Percentiles rank a stretch among this genome's conserved stretches.
Conservation (phyloP, 371 early-diverging fungal species). For the Entomophthora muscae region DNA sequence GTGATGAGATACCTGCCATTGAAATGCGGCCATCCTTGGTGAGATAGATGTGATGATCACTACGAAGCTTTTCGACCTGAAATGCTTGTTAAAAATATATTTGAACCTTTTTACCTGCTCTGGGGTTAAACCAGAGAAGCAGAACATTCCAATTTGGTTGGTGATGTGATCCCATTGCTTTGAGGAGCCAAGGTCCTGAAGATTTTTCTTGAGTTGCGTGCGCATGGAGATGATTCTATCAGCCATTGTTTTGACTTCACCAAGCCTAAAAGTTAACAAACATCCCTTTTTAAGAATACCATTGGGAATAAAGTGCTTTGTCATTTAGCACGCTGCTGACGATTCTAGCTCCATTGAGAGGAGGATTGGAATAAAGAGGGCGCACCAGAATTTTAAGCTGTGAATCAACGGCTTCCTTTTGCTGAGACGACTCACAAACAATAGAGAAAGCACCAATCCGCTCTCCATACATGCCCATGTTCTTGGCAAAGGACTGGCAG, state of each 20-base stretch:
- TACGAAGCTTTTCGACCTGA: conserved; percentile 63
- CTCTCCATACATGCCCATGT: conserved; percentile 98
- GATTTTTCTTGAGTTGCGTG: conserved; percentile 46
- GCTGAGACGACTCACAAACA: conserved; percentile 55
- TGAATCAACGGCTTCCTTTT: conserved; percentile 70
- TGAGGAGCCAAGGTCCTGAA: conserved; percentile 63
- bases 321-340: conserved; percentile 72
- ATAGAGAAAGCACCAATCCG: conserved; percentile 92
- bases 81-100: no score
- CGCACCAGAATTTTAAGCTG: conserved; percentile 92
- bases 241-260: conserved; percentile 92
- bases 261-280: conserved; percentile 20
- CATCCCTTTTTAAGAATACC: conserved; percentile 26
- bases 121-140: conserved; percentile 87
- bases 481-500: conserved; percentile 95
- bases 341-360: conserved; percentile 85
- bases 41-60: conserved; percentile 84
- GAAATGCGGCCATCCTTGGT: conserved; percentile 95
- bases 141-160: conserved; percentile 98
- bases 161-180: conserved; percentile 88
- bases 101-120: conserved; percentile 26
- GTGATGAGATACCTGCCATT: conserved; percentile 84
- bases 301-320: conserved; percentile 59
- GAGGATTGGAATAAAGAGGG: conserved; percentile 97
- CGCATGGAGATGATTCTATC: conserved; percentile 95